Percentiles rank a stretch among this genome's conserved stretches.
Evolutionary conservation across 495 filamentous ascomycete species (phyloP).

Genomic region (Lepidopterella palustris): DNA sequence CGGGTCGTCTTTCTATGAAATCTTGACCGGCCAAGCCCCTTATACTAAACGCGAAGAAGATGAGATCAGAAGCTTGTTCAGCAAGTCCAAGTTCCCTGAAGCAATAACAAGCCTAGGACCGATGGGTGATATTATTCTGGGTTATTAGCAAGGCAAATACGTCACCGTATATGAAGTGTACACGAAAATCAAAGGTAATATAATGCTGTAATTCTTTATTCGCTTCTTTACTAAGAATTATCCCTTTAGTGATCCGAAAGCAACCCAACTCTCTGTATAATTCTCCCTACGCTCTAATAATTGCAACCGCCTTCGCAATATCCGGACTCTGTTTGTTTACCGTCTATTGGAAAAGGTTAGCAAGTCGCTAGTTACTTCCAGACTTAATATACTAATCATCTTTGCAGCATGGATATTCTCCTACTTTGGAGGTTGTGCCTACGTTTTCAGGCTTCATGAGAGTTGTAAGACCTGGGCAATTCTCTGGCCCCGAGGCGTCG

Average conservation of each 20-base stretch:
- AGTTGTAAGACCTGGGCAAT: neutral
- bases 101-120: neutral
- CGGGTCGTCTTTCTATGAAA: constrained; percentile 1
- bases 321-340: neutral
- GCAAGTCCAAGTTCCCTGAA: neutral
- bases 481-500: neutral
- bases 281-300: neutral
- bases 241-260: neutral
- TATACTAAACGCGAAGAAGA: neutral
- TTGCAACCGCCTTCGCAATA: neutral
- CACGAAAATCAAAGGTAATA: neutral
- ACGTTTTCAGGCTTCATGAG: neutral
- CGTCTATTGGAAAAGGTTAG: neutral
- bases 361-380: neutral
- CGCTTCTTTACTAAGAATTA: neutral
- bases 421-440: neutral
- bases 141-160: neutral
- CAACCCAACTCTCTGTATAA: neutral
- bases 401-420: neutral
- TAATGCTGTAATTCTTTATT: neutral
- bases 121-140: neutral
- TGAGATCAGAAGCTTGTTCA: constrained; percentile 1
- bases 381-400: neutral
- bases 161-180: neutral
- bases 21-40: neutral